Conservation (phyloP, 2,329 filamentous ascomycete genomes). For the Trichophyton verrucosum region DNA sequence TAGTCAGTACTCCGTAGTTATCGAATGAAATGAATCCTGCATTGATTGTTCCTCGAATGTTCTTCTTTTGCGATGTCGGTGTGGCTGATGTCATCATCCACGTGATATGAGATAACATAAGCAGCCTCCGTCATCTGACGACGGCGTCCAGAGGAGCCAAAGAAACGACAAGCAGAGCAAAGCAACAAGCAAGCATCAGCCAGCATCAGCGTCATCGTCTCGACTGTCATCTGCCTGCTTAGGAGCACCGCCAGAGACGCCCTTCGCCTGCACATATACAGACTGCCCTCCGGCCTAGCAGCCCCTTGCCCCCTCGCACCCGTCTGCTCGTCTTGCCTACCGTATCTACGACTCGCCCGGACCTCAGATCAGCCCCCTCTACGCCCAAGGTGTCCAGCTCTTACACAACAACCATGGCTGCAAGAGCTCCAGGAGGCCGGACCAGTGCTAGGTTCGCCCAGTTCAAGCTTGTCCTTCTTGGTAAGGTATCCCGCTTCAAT, state of each 20-base stretch:
- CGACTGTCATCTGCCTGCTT: too few relatives aligned
- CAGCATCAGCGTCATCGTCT: neutral
- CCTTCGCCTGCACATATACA: neutral
- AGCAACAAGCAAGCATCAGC: neutral
- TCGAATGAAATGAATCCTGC: neutral
- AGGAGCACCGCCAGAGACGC: neutral
- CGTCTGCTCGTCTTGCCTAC: neutral
- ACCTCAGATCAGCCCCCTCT: neutral
- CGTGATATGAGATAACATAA: neutral
- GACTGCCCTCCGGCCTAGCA: neutral
- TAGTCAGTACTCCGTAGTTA: too few relatives aligned
- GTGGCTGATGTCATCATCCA: neutral
- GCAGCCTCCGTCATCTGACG: conserved; percentile 1
- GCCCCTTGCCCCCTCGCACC: neutral
- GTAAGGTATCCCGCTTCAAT: conserved; percentile 46
- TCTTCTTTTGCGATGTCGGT: too few relatives aligned
- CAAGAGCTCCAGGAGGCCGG: conserved; percentile 59
- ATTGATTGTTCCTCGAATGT: too few relatives aligned
- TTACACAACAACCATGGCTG: conserved; percentile 54
- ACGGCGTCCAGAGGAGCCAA: neutral
- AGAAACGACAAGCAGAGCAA: neutral
- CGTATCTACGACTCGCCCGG: neutral
- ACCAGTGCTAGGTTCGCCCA: conserved; percentile 78
- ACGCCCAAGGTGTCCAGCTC: neutral
- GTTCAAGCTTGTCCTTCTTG: conserved; percentile 95